Evolutionary conservation across 1,284 basidiomycete genomes (phyloP).

Genomic region (Megacollybia platyphylla): DNA sequence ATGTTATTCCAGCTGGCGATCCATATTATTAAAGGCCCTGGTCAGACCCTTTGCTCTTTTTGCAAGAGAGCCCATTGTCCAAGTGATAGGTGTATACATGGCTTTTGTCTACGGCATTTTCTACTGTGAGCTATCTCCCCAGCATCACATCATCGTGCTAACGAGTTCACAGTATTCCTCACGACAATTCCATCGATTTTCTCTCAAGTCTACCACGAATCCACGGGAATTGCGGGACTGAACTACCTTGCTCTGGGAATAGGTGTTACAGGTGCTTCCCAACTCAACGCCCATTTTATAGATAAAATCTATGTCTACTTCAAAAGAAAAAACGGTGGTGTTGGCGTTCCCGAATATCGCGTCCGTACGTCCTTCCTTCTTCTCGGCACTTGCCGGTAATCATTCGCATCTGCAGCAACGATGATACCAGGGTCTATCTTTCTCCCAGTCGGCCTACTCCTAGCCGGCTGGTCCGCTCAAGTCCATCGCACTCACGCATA

Average conservation of each 20-base stretch:
- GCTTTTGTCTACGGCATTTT: conserved; percentile 25
- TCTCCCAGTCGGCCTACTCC: conserved; percentile 25
- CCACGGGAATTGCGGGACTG: conserved; percentile 24
- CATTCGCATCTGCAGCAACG: conserved; percentile 21
- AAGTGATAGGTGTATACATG: conserved; percentile 24
- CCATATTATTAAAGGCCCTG: not conserved
- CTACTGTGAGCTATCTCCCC: conserved; percentile 16
- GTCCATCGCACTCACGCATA: conserved; percentile 18
- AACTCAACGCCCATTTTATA: not conserved
- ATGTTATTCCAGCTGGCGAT: not conserved
- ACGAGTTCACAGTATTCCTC: conserved; percentile 17
- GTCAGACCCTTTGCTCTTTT: conserved; percentile 14
- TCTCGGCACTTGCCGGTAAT: conserved; percentile 35
- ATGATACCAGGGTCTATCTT: conserved; percentile 25
- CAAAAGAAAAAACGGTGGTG: conserved; percentile 20
- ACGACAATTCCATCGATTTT: conserved; percentile 22
- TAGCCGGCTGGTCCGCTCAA: conserved; percentile 17
- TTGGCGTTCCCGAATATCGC: conserved; percentile 31
- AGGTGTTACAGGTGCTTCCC: conserved; percentile 30
- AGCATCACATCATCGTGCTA: not conserved
- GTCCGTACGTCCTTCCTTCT: conserved; percentile 20
- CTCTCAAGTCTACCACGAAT: conserved; percentile 20
- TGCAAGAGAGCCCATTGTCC: conserved; percentile 26
- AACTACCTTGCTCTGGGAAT: conserved; percentile 29
- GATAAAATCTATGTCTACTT: conserved; percentile 27